Evolutionary conservation across 78 protist genomes (phyloP), one percentile per base, ranked within the genome.

Genomic region (Dictyostelium capitatum): DNA sequence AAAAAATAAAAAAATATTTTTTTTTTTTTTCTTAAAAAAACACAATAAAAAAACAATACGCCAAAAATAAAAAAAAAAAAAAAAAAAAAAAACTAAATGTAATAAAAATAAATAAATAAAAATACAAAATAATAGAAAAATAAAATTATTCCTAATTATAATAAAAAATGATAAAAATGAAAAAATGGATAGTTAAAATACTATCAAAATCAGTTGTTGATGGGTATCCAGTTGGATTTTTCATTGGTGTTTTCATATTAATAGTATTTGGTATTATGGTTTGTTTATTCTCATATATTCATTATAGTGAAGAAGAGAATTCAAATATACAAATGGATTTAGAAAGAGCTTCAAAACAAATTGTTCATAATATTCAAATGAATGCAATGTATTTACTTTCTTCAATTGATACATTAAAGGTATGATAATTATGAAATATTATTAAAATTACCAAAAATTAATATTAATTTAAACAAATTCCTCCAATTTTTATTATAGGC

Each of bases 301-400:
- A 87, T 64, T 87, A 87, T 32, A 74, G 47, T 7, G 79, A 87
- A 50, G 67, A 74, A 10, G 93, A 87, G 41, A 77, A 65, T 30
- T 41, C 70, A 0, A 74, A 72, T 54, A 87, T 77, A 23, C 75
- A 77, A 43, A n/a, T 77, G 50, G 93, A 87, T 64, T 43, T 87
- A 32, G 93, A 87, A 4, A 51, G 93, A 48, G 41, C 72, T 17
- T 51, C 70, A 17, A 74, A 87, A 65, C 84, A 87, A 50, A 50
- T 87, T 1, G 65, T 77, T 37, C 93, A 87, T 30, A 70, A 70
- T 14, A 37, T 87, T 30, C 79, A 87, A 59, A 80, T 77, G 53
- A 25, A 50, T 30, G 53, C 81, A 43, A 20, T 51, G 56, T 28
- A 41, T 62, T 23, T 87, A 30, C 50, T 64, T 28, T 74, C 53